Conservation (phyloP, 768 basidiomycete genomes). For the Agaricus sinodeliciosus region DNA sequence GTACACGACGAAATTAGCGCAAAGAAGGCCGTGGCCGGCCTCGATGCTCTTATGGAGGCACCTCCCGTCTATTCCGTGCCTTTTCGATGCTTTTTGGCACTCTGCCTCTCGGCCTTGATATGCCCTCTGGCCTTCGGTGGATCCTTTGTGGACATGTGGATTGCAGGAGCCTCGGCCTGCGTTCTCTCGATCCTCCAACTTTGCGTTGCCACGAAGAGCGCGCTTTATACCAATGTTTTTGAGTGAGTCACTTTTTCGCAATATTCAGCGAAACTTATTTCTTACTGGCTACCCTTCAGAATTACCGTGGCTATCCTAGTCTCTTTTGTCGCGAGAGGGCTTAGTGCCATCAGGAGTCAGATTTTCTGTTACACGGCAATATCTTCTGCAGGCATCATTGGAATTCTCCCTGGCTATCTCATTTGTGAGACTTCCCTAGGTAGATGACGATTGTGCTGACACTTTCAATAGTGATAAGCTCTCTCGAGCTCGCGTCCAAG, state of each 20-base stretch:
- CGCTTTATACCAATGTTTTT: conserved; percentile 85
- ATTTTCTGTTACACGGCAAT: conserved; percentile 92
- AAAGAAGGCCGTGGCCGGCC: conserved; percentile 57
- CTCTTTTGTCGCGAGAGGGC: conserved; percentile 73
- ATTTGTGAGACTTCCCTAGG: conserved; percentile 46
- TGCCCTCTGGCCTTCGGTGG: conserved; percentile 84
- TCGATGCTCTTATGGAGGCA: conserved; percentile 56
- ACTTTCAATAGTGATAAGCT: conserved; percentile 54
- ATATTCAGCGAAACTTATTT: background rate
- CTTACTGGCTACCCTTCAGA: conserved; percentile 27
- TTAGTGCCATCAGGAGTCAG: conserved; percentile 70
- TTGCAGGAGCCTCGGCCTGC: conserved; percentile 66
- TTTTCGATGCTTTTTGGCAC: conserved; percentile 62
- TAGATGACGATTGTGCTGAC: background rate
- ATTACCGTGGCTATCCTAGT: conserved; percentile 79
- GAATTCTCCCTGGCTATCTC: conserved; percentile 86
- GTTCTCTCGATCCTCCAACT: conserved; percentile 67
- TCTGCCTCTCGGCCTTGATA: conserved; percentile 68
- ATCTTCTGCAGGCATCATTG: conserved; percentile 81
- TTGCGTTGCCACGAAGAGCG: conserved; percentile 64
- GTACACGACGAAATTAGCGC: conserved; percentile 92
- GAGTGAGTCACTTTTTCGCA: conserved; percentile 50
- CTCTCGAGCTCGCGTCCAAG: conserved; percentile 78
- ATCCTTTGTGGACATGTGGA: conserved; percentile 79
- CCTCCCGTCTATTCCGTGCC: conserved; percentile 57